Evolutionary conservation across 306 rosid species (phyloP).

Genomic region (Cicer cuneatum): DNA sequence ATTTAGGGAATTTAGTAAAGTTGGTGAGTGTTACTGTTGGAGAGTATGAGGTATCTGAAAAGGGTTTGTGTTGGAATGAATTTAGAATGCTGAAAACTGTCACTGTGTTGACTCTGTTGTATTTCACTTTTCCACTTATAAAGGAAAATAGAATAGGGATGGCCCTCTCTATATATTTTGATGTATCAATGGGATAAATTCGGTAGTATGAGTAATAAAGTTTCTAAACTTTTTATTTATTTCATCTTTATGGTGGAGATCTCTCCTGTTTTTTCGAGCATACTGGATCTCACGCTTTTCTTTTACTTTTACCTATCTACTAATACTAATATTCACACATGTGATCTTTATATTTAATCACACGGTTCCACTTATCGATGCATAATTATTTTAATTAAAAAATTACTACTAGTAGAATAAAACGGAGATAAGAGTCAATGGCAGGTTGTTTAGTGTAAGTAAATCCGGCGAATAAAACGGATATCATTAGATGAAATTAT

Average conservation of each 20-base stretch:
- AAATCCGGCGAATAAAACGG: constrained; percentile 45
- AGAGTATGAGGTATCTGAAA: constrained; percentile 40
- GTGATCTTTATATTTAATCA: not conserved
- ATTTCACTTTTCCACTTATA: constrained; percentile 17
- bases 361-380: not conserved
- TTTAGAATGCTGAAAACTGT: constrained; percentile 47
- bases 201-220: not conserved
- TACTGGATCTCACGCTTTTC: constrained; percentile 35
- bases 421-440: not conserved
- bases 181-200: not conserved
- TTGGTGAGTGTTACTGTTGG: constrained; percentile 42
- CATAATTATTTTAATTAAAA: not conserved
- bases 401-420: not conserved
- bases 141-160: not conserved
- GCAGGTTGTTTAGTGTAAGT: not conserved
- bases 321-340: not conserved
- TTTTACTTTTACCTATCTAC: constrained; percentile 20
- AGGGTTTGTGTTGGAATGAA: constrained; percentile 22
- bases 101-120: constrained; percentile 41
- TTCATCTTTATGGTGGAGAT: not conserved
- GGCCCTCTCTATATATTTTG: not conserved
- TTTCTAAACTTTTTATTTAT: constrained; percentile 26
- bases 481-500: not conserved
- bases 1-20: constrained; percentile 46
- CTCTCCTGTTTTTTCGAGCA: not conserved